These are phyloP conservation scores for Gloeostereum incarnatum DNA, from an alignment of 768 basidiomycete genomes.

Conservation along the genomic window DNA sequence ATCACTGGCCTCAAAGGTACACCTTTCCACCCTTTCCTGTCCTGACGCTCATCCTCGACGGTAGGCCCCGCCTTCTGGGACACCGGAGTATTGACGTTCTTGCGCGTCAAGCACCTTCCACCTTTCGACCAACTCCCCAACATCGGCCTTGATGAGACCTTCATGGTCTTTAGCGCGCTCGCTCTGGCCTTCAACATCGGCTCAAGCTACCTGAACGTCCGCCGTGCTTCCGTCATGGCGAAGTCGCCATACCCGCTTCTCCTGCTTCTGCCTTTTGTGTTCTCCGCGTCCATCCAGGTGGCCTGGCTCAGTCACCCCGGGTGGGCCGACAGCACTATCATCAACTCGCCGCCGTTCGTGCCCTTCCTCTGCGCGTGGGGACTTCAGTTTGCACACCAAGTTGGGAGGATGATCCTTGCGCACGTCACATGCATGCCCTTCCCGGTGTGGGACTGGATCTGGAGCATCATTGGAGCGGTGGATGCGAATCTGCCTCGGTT, in stretches of 20 bases:
- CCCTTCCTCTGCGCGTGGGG: constrained; percentile 93
- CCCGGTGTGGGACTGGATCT: constrained; percentile 87
- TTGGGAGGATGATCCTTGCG: constrained; percentile 87
- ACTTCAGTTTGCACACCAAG: constrained; percentile 83
- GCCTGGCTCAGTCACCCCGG: constrained; percentile 74
- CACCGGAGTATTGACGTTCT: constrained; percentile 49
- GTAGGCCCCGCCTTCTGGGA: constrained; percentile 81
- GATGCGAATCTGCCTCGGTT: constrained; percentile 77
- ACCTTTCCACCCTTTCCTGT: constrained; percentile 10
- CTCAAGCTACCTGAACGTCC: too few species aligned
- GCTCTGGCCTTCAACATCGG: constrained; percentile 76
- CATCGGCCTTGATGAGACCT: constrained; percentile 72
- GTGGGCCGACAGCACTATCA: constrained; percentile 50
- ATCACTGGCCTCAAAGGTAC: constrained; percentile 71
- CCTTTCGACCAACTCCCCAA: constrained; percentile 46
- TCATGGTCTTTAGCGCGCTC: constrained; percentile 74
- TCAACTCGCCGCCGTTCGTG: constrained; percentile 70
- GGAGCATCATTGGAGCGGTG: constrained; percentile 64
- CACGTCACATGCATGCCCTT: constrained; percentile 82
- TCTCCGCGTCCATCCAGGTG: constrained; percentile 63
- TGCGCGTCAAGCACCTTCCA: constrained; percentile 42
- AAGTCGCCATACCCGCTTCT: too few species aligned
- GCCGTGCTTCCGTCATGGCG: too few species aligned
- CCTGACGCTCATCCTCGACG: neutral
- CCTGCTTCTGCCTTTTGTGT: constrained; percentile 72